Evolutionary conservation across 75 land plant species (phyloP), one percentile per base, ranked within the genome.

Genomic region (Larix kaempferi): DNA sequence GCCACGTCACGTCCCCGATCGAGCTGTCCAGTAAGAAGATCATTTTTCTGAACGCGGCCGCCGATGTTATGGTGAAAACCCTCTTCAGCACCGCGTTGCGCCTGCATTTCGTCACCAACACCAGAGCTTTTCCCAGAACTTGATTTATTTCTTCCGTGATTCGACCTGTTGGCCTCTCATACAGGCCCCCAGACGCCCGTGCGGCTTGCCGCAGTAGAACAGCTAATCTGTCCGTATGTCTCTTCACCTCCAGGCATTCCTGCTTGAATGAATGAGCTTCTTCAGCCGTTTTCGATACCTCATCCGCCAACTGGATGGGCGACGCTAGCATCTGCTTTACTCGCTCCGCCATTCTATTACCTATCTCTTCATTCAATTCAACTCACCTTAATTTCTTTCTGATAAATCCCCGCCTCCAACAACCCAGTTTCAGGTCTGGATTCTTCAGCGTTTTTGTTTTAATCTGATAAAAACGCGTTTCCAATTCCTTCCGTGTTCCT

Each of bases 1-100:
- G 81, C 98, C 98, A 94, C 2, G 91, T 90, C 14, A 94, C 88
- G 61, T 92, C 92, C 7, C 86, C 95, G 37, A 87, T 86, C 15
- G 93, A 83, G 78, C 81, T 94, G 66, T 92, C 93, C 57, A 94
- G 78, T 74, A 80, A 81, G 3, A 76, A 14, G 11, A 79, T 82
- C 80, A 87, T 88, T 74, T 85, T 89, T 7, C 82, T 77, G 71
- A 92, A 85, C 2, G 21, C 84, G 76, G 58, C 74, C 52, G 82
- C 39, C 76, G 74, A 77, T 19, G 76, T 75, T 64, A 56, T 85
- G 77, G 82, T 44, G 26, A 57, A 65, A 19, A 76, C 57, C 11
- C 77, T n/a, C 56, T 65, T 33, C 54, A 49, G 54, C 11, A 49
- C 12, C 54, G 54, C 54, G 12, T 49, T 49, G 59, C 72, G 58